Base-by-base conservation (phyloP, 1,139 yeast genomes). In the Komagataea norvegica region DNA sequence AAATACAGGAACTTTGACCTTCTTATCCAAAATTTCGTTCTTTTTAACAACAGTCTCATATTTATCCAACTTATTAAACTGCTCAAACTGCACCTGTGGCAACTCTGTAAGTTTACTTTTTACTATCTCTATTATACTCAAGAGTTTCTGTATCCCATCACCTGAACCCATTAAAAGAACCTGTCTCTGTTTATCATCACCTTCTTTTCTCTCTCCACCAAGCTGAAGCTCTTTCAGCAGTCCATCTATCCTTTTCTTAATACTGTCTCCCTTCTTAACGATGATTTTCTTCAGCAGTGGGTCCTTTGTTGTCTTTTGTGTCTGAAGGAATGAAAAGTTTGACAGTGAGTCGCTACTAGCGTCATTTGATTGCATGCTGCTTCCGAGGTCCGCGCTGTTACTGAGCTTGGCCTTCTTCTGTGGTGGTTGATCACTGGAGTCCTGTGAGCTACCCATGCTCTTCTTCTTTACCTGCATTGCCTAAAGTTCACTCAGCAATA, bases 71-170 rank as follows among this genome's bases (percentile, higher is more conserved):
- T 42, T 48, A 35, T 52, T 52, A 19, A 32, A 48, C 37, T 52
- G 55, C 29, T 45, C 45, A 26, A 31, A 44, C 23, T 36, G 33
- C 3, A 19, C 9, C 2, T 18, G 18, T 10, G 38, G 18, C 3
- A 9, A 10, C 14, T 45, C 45, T 6, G 24, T 33, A 7, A 48
- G 19, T 28, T 39, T 44, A 8, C 24, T n/a, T 32, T 52, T 52
- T 6, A 46, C 39, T 25, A 52, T 51, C 38, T 52, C 55, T 22
- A 49, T 29, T 5, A 51, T 45, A 31, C 48, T 42, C 8, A 49
- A 25, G 21, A 48, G 25, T 33, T 52, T 52, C 28, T 50, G 56
- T 4, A 51, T 44, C 2, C 37, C 36, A 10, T 42, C 46, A 10
- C 56, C 56, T 5, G 48, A 46, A 15, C 48, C 40, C 52, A 49